These are phyloP conservation scores for Trametes pubescens DNA, from an alignment of 1,284 basidiomycete species.

Conservation along the genomic window DNA sequence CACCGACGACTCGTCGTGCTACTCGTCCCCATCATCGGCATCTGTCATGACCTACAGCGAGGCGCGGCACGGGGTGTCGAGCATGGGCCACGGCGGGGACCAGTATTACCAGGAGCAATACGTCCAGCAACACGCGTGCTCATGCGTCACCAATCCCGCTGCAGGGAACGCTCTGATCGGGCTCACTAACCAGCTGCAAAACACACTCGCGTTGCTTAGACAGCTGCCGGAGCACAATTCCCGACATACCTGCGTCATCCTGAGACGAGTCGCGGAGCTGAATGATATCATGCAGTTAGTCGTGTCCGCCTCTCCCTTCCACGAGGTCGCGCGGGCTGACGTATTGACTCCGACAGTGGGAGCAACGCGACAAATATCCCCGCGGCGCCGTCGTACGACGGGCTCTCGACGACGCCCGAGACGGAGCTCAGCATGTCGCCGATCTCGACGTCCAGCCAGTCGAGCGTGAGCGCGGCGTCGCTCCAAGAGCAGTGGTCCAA, in stretches of 20 bases:
- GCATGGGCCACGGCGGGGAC: slow-evolving; percentile 32
- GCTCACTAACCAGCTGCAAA: slow-evolving; percentile 71
- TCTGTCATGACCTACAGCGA: slow-evolving; percentile 44
- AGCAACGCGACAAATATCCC: slow-evolving; percentile 52
- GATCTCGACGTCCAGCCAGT: slow-evolving; percentile 68
- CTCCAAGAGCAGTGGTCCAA: slow-evolving; percentile 58
- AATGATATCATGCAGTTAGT: slow-evolving; percentile 69
- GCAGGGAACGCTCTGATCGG: slow-evolving; percentile 64
- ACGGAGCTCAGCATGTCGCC: slow-evolving; percentile 71
- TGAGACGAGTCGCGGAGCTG: slow-evolving; percentile 67
- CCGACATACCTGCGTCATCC: slow-evolving; percentile 62
- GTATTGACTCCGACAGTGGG: slow-evolving; percentile 45
- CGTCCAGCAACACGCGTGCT: slow-evolving; percentile 55
- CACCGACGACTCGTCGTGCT: slow-evolving; percentile 36
- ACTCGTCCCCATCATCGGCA: slow-evolving; percentile 42
- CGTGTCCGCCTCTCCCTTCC: slow-evolving; percentile 27
- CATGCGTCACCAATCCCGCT: slow-evolving; percentile 70
- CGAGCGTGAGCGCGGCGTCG: slow-evolving; percentile 41
- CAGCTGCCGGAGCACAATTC: slow-evolving; percentile 66
- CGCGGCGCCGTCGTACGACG: slow-evolving; percentile 50
- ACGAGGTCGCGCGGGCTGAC: slow-evolving; percentile 20
- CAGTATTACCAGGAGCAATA: slow-evolving; percentile 40
- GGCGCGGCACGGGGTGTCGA: slow-evolving; percentile 33
- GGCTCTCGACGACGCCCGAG: slow-evolving; percentile 61
- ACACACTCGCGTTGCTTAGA: slow-evolving; percentile 61